Conservation (phyloP, 2,329 filamentous ascomycete genomes). For the Lecanicillium sp. region DNA sequence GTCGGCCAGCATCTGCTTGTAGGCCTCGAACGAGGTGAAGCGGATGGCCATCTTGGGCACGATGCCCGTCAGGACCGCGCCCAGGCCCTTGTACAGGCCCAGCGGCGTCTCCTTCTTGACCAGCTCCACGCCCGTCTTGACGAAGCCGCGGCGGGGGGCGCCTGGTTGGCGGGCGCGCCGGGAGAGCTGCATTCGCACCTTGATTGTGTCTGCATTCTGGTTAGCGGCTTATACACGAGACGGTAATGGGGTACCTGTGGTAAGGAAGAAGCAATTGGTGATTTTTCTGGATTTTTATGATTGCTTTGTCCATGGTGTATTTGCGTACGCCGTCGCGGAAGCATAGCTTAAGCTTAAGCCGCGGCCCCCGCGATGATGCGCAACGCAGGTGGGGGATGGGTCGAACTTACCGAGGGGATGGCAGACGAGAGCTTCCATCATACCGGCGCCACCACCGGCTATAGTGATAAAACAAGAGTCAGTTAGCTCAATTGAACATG, state of each 20-base stretch:
- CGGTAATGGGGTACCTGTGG: no score
- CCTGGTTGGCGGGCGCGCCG: constrained; percentile 75
- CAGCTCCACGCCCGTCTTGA: constrained; percentile 79
- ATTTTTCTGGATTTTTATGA: no score
- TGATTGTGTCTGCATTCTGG: constrained; percentile 69
- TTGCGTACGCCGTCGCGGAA: no score
- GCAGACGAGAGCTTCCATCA: constrained; percentile 97
- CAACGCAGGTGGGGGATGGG: constrained; percentile 4
- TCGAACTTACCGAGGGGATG: constrained; percentile 72
- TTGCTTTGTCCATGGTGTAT: neutral
- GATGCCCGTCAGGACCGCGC: constrained; percentile 91
- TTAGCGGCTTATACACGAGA: no score
- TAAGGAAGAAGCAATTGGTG: no score
- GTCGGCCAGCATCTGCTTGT: constrained; percentile 77
- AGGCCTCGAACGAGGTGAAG: constrained; percentile 94
- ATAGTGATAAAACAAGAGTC: constrained; percentile 2
- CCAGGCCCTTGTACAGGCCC: constrained; percentile 95
- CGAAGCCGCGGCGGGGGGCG: constrained; percentile 78
- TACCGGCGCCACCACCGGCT: constrained; percentile 95
- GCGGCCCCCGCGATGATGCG: constrained; percentile 2
- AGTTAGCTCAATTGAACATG: constrained; percentile 14
- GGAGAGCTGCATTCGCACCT: constrained; percentile 98
- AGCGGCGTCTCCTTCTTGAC: constrained; percentile 84
- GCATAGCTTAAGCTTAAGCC: no score
- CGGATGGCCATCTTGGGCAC: constrained; percentile 99